Percentiles rank a stretch among this genome's conserved stretches.
phyloP scores from a whole-genome alignment of 352 stramenopile genomes.

The Phytophthora pistaciae region DNA sequence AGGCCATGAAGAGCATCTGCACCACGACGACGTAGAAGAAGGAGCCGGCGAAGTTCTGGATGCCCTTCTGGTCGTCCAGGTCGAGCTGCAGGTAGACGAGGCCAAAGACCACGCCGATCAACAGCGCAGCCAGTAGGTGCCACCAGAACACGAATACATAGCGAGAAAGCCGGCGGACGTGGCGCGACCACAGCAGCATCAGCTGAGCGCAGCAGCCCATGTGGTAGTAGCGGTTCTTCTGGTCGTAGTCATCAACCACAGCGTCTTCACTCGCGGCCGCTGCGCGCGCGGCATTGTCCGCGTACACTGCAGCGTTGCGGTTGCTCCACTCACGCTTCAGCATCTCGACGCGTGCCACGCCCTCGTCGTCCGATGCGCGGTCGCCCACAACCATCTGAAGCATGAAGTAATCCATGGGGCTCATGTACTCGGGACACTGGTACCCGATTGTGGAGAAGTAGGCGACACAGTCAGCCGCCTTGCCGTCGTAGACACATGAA shows the following conservation, averaged over 20 bases:
- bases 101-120: conserved; percentile 56
- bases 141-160: conserved; percentile 51
- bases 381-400: conserved; percentile 53
- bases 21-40: conserved; percentile 66
- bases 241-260: conserved; percentile 27
- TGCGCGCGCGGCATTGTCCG: conserved; percentile 25
- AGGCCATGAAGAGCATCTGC: conserved; percentile 54
- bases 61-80: conserved; percentile 50
- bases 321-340: conserved; percentile 45
- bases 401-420: conserved; percentile 77
- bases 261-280: conserved; percentile 16
- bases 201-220: conserved; percentile 46
- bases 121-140: conserved; percentile 51
- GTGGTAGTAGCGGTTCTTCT: conserved; percentile 38
- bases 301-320: conserved; percentile 27
- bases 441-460: conserved; percentile 66
- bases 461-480: conserved; percentile 49
- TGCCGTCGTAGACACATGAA: conserved; percentile 65
- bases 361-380: conserved; percentile 32
- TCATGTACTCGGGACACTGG: conserved; percentile 63
- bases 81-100: conserved; percentile 58
- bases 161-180: conserved; percentile 52
- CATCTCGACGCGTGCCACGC: conserved; percentile 37
- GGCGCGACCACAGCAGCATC: conserved; percentile 40
- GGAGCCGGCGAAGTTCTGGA: conserved; percentile 59